Conservation (phyloP, 495 filamentous ascomycete species). For the Chaetomidium leptoderma region DNA sequence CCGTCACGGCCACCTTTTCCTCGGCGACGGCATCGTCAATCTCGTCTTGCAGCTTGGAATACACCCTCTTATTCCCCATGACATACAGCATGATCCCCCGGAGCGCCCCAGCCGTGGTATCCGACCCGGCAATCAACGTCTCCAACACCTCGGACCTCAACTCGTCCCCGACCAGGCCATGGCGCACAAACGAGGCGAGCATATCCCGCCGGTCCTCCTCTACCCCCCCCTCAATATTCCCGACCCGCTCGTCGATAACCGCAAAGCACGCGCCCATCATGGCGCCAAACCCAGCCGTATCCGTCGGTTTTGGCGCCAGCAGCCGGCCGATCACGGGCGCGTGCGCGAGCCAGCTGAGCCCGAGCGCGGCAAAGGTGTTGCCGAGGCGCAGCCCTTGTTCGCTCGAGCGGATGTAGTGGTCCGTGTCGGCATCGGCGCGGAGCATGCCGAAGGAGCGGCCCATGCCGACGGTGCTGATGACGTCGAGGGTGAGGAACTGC, state of each 20-base stretch:
- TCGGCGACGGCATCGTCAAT: slow-evolving; percentile 41
- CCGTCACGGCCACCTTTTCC: slow-evolving; percentile 2
- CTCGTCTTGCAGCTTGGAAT: slow-evolving; percentile 52
- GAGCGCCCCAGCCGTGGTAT: slow-evolving; percentile 60
- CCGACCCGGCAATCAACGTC: slow-evolving; percentile 46
- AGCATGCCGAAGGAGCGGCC: slow-evolving; percentile 39
- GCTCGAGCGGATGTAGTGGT: slow-evolving; percentile 22
- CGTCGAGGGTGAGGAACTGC: slow-evolving; percentile 40
- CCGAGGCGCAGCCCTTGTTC: slow-evolving; percentile 25
- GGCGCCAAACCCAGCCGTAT: slow-evolving; percentile 34
- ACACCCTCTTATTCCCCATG: slow-evolving; percentile 42
- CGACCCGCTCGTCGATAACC: slow-evolving; percentile 31
- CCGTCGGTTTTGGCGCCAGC: slow-evolving; percentile 50
- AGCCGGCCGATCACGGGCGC: slow-evolving; percentile 29
- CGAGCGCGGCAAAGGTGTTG: slow-evolving; percentile 22
- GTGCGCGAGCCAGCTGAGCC: slow-evolving; percentile 43
- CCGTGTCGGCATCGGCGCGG: slow-evolving; percentile 30
- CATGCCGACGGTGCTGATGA: slow-evolving; percentile 38
- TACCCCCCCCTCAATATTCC: neutral
- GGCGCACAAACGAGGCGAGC: slow-evolving; percentile 41
- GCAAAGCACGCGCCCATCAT: slow-evolving; percentile 26
- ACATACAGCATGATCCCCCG: slow-evolving; percentile 53
- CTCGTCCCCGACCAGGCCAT: slow-evolving; percentile 40
- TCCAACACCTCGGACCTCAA: slow-evolving; percentile 37
- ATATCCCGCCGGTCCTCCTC: slow-evolving; percentile 29